These are phyloP conservation scores for Thermomucor indicae-seudaticae DNA, from an alignment of 371 early-diverging fungal genomes.

Conservation along the genomic window DNA sequence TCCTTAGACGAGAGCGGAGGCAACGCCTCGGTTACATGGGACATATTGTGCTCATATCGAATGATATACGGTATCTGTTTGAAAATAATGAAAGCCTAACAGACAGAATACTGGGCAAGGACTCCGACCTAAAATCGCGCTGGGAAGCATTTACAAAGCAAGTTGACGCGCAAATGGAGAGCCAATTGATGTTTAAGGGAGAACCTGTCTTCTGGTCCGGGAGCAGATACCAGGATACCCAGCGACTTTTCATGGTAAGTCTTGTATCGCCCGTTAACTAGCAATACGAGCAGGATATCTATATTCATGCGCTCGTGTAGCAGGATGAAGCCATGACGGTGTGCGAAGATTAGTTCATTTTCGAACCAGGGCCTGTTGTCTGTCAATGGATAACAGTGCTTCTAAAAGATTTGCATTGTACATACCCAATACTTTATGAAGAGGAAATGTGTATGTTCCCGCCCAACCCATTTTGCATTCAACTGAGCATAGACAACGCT, in stretches of 20 bases:
- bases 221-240: background rate
- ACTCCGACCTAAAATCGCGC: background rate
- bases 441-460: no score
- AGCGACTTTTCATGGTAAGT: background rate
- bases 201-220: slow-evolving; percentile 4
- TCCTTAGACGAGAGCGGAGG: background rate
- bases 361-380: no score
- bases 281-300: no score
- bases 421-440: no score
- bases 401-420: no score
- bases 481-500: no score
- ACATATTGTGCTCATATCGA: slow-evolving; percentile 13
- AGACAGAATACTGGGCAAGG: background rate
- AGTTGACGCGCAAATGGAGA: background rate
- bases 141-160: background rate
- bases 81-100: background rate
- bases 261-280: no score
- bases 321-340: no score
- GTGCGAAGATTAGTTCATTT: no score
- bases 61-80: slow-evolving; percentile 6
- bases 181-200: background rate
- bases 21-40: slow-evolving; percentile 11
- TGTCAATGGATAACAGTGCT: no score
- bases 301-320: no score
- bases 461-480: no score